Percentiles rank a stretch among this genome's conserved stretches.
These are phyloP conservation scores for Mortierella hygrophila DNA, from an alignment of 192 early-diverging fungal genomes.

Conservation along the genomic window DNA sequence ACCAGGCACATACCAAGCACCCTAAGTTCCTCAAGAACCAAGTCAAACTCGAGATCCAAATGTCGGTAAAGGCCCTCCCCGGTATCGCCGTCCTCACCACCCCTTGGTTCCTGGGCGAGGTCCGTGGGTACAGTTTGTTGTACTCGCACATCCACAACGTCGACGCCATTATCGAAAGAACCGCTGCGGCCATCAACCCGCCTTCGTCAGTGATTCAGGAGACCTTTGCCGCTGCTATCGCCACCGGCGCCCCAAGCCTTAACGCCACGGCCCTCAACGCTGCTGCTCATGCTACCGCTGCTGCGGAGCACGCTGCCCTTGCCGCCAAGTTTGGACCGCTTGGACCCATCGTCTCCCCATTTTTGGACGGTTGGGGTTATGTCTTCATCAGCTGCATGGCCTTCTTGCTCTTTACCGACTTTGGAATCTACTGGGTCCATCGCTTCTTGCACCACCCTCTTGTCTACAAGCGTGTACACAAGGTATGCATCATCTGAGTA, in stretches of 20 bases:
- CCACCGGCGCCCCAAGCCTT: neutral
- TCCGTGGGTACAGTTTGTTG: slow-evolving; percentile 88
- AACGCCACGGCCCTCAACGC: slow-evolving; percentile 33
- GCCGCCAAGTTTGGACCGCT: slow-evolving; percentile 38
- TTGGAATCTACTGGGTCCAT: slow-evolving; percentile 97
- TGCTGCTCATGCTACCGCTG: slow-evolving; percentile 12
- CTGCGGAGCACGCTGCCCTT: slow-evolving; percentile 16
- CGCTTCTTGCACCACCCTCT: slow-evolving; percentile 91
- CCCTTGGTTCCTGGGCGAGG: slow-evolving; percentile 93
- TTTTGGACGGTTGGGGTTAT: slow-evolving; percentile 78
- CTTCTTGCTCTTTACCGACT: slow-evolving; percentile 96
- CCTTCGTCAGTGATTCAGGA: slow-evolving; percentile 41
- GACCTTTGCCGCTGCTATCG: slow-evolving; percentile 40
- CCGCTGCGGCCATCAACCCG: slow-evolving; percentile 11
- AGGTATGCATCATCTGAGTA: slow-evolving; percentile 57
- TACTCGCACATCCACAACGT: slow-evolving; percentile 68
- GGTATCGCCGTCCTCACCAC: slow-evolving; percentile 85
- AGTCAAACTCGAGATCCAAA: slow-evolving; percentile 86
- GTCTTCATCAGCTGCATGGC: slow-evolving; percentile 69
- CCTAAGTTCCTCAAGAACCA: slow-evolving; percentile 95
- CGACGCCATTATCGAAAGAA: slow-evolving; percentile 53
- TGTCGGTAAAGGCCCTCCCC: slow-evolving; percentile 84
- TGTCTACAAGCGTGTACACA: slow-evolving; percentile 92
- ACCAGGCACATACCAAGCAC: slow-evolving; percentile 91
- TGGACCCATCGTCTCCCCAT: slow-evolving; percentile 29